Base-by-base conservation (phyloP, 2,329 filamentous ascomycete species). In the Calonectria naviculata region DNA sequence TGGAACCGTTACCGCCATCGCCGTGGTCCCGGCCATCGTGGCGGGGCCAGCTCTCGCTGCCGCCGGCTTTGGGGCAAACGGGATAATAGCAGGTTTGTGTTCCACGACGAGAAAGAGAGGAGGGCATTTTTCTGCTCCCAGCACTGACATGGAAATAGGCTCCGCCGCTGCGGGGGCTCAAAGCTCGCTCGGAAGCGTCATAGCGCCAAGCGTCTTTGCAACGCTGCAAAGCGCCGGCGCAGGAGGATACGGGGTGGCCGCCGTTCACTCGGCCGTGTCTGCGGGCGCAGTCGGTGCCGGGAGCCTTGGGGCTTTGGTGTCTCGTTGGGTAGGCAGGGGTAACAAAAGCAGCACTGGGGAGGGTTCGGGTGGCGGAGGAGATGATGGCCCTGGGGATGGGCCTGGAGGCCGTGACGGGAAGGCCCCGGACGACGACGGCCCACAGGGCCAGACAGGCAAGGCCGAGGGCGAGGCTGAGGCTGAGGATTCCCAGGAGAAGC, bases 151-250 rank as follows among this genome's bases (percentile, higher is more conserved):
- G 5, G 2, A 26, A 4, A 9, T 7, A 80, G 79, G 73, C 3
- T 76, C 78, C 8, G 1, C 71, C 6, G 80, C 79, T 2, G 70
- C 79, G 0, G 62, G 38, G 1, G 42, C 72, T 0, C 81, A 83
- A 19, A 72, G 74, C 19, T 26, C 41, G 2, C 77, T 81, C 0
- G 81, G 81, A 0, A 80, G 75, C 36, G 78, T 82, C 9, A 73
- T 47, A 1, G 76, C 76, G 0, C 70, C 71, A 0, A 72, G 76
- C 21, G 0, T 75, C 4, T 81, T 83, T 52, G 77, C 81, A 0
- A 74, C 71, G 2, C 65, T 82, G 0, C 78, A 81, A 72, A 83
- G 80, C 38, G 81, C 80, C 0, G 81, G 66, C 0, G 73, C 71
- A 5, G 79, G 76, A 0, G 82, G 38, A 5, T 49, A 58, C 19